Base-by-base conservation (phyloP, 345 rosid genomes). In the Hibiscus trionum region DNA sequence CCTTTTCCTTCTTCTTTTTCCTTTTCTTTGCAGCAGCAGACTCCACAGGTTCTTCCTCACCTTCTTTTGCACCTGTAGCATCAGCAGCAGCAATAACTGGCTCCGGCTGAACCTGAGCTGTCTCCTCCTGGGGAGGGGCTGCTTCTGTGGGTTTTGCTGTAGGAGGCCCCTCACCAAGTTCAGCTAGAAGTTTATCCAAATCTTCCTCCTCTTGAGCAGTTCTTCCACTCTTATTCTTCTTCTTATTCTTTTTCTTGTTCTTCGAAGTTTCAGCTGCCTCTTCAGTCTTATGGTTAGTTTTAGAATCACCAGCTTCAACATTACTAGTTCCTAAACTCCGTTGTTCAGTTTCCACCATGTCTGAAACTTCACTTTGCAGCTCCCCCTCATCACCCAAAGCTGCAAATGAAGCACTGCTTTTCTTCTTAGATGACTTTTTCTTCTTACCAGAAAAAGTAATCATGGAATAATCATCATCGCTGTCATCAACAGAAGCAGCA, bases 151-250 rank as follows among this genome's bases (percentile, higher is more conserved):
- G 77, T 58, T 80, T 88, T 37, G 76, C 71, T 62, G 64, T 66
- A 69, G 86, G 47, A 77, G 85, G 80, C 21, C 53, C 75, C 80
- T 78, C 93, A 70, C 96, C 97, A 81, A 91, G 97, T 79, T 84
- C 94, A 6, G 98, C 93, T 61, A 95, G 97, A 79, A 95, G 78
- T 83, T 88, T 90, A 78, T 92, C 99, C 87, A 95, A 84, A 76
- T 95, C 99, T 11, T 89, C 96, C 82, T 95, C 98, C 81, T 95
- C 97, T 65, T 95, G 89, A 56, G 84, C 96, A 69, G 97, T 89
- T 76, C 97, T 92, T 61, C 88, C 97, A 79, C 88, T 86, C 83
- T 90, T 91, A 60, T 79, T 83, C 65, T 86, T 89, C 85, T 94
- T 90, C 69, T 88, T 88, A 80, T 88, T 88, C 83, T 90, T 91